Evolutionary conservation across 2,329 filamentous ascomycete species (phyloP).

Genomic region (Nectriaceae sp.): DNA sequence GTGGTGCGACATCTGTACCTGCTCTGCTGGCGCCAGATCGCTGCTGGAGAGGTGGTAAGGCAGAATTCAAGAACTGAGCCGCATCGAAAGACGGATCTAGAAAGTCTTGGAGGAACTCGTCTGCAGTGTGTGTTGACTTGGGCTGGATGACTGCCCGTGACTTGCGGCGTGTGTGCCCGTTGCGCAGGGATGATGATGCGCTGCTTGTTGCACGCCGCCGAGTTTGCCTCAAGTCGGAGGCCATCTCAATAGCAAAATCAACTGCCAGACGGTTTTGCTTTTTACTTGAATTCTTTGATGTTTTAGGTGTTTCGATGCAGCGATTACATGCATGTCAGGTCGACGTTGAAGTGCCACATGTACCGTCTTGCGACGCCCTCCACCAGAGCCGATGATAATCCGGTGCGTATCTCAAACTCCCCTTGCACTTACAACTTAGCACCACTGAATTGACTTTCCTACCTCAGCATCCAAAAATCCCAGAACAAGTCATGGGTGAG

Average conservation of each 20-base stretch:
- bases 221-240: slow-evolving; percentile 31
- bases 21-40: slow-evolving; percentile 31
- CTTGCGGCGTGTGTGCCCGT: slow-evolving; percentile 44
- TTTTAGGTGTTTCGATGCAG: not conserved
- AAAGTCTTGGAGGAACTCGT: slow-evolving; percentile 75
- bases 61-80: slow-evolving; percentile 80
- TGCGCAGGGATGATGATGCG: slow-evolving; percentile 40
- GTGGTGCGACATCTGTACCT: slow-evolving; percentile 49
- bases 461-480: not conserved
- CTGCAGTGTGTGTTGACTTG: slow-evolving; percentile 65
- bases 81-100: slow-evolving; percentile 77
- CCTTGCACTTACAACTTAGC: slow-evolving; percentile 26
- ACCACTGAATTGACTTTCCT: slow-evolving; percentile 8
- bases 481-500: slow-evolving; percentile 43
- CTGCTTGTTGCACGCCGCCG: slow-evolving; percentile 52
- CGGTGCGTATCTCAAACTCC: slow-evolving; percentile 23
- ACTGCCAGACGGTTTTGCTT: not conserved
- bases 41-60: slow-evolving; percentile 67
- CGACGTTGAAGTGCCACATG: slow-evolving; percentile 1
- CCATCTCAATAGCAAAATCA: slow-evolving; percentile 21
- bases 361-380: not conserved
- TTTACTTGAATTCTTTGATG: not conserved
- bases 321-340: not conserved
- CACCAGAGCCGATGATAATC: slow-evolving; percentile 36
- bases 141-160: slow-evolving; percentile 43